Evolutionary conservation across 805 yeast genomes (phyloP), one percentile per base, ranked within the genome.

Genomic region (Lipomyces yamadae): DNA sequence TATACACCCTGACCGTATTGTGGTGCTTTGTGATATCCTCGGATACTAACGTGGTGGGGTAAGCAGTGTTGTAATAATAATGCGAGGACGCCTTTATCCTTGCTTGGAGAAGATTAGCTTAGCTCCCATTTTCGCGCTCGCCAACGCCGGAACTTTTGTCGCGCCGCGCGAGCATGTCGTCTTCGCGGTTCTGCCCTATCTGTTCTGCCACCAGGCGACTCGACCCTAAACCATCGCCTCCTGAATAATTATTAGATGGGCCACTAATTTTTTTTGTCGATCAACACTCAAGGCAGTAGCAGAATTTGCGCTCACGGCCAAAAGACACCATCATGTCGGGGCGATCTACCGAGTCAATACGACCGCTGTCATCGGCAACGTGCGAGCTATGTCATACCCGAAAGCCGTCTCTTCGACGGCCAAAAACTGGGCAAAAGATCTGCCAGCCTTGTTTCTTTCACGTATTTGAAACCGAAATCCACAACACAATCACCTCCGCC

Each of bases 381-480:
- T 94, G 99, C 79, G 97, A 93, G 78, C 82, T 91, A 7, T 94
- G 99, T 76, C 88, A 86, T 71, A 82, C 84, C 42, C 83, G 94
- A 63, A 90, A 91, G 74, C 97, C 98, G 0, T 90, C 90, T 29
- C 84, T 95, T 82, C 90, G 88, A 74, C 83, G 99, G 69, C 99
- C 99, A 8, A 94, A 96, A 76, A 95, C 93, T 72, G 83, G 91
- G 55, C 94, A 90, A 78, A 92, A 90, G 74, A 82, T 95, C 15
- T 95, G 99, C 78, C 93, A 92, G 74, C 86, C 85, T 66, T 95
- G 99, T 78, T 95, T 95, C 77, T 94, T 83, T 76, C 83, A 85
- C 67, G 96, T 92, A 2, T 95, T 95, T 78, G 99, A 95, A 79
- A 90, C 96, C 0, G 99, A 95, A 76, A 90, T 95, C 70, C 99